Base-by-base conservation (phyloP, 352 stramenopile genomes). In the Phytophthora uliginosa region DNA sequence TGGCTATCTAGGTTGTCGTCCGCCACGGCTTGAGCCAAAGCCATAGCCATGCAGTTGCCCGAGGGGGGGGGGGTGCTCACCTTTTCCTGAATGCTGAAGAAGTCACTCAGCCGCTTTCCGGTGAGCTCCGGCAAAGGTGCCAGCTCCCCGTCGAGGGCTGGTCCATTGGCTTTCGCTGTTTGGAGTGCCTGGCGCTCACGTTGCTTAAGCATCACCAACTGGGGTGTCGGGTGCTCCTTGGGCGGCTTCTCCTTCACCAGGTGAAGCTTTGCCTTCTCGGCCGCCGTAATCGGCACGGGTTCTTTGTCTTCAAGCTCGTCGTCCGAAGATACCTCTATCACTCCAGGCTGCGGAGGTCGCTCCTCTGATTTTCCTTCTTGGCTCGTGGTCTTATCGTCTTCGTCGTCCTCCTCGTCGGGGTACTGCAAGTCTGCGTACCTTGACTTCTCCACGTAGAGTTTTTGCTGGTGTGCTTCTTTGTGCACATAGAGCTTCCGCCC, bases 41-140 rank as follows among this genome's bases (percentile, higher is more conserved):
- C 58, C 58, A 67, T 66, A 2, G 53, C 58, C 58, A 67, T 63
- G 17, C 55, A 71, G 8, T 71, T 71, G 26, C 28, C 40, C 0
- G 53, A 18, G n/a, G n/a, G n/a, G 0, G 45, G 48, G 65, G 62
- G 1, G 33, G 51, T 2, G 63, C 50, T 34, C 26, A 6, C 2
- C 13, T 4, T 31, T 31, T 31, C 7, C 28, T 31, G 28, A 31
- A 31, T 31, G 7, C 28, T 31, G 28, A 7, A 31, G 28, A 31
- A 31, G 28, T 31, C 28, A 8, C 28, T 28, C 26, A 31, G 28
- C 28, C 28, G 28, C 28, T 31, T 31, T 31, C 4, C 4, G 28
- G 28, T 31, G 1, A 31, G 28, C 28, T 31, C 28, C 28, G 28
- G 28, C 5, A 31, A 8, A 31, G 28, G 28, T 8, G 3, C 4